Evolutionary conservation across 331 rosid species (phyloP).

Genomic region (Pyrus hybrid): DNA sequence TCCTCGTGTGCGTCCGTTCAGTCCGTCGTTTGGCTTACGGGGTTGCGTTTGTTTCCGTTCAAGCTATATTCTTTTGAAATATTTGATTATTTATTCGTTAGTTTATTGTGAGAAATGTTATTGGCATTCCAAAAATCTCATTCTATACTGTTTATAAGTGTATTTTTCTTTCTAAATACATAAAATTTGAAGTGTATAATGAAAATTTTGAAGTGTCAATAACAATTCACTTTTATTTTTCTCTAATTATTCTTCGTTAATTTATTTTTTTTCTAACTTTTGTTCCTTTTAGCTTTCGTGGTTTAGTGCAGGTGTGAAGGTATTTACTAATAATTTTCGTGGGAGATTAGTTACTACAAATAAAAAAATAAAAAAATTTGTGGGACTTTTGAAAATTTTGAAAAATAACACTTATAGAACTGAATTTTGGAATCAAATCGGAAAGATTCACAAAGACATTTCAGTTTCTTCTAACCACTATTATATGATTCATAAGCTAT

Average conservation of each 20-base stretch:
- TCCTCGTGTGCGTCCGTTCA: constrained; percentile 5
- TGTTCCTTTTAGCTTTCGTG: background rate
- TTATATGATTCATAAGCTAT: rapidly evolving
- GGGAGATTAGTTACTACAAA: background rate
- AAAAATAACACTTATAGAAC: background rate
- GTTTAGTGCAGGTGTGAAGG: constrained; percentile 5
- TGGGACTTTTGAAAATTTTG: background rate
- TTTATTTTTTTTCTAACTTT: background rate
- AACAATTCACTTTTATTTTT: no score
- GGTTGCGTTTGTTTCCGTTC: constrained; percentile 3
- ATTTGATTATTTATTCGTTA: background rate
- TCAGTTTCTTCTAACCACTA: rapidly evolving
- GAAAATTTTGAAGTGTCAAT: no score
- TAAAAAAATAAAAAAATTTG: no score
- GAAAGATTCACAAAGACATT: no score
- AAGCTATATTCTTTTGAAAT: constrained; percentile 35
- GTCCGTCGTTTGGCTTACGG: constrained; percentile 14
- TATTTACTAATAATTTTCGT: background rate
- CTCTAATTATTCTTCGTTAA: background rate
- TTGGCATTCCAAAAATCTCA: no score
- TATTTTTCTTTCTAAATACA: no score
- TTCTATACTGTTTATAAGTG: no score
- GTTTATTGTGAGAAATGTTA: background rate
- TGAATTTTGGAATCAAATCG: background rate
- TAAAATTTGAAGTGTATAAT: no score